A percentile compares a stretch with the other conserved stretches of the same genome.
Conservation (phyloP, 2,329 filamentous ascomycete species). For the Nigrograna mackinnonii region DNA sequence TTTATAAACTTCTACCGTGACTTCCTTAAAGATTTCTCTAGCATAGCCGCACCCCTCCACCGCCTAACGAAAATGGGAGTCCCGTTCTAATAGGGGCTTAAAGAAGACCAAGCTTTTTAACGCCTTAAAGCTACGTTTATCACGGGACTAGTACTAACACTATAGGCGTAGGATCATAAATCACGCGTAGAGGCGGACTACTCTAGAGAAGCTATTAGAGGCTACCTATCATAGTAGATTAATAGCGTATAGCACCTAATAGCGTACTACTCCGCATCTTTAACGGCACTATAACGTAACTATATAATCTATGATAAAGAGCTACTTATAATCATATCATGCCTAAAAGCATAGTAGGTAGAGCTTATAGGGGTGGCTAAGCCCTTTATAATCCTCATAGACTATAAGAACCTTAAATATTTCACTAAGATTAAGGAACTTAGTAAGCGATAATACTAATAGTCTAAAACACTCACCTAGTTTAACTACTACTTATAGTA, state of each 20-base stretch:
- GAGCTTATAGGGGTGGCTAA: not conserved
- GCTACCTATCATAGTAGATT: not conserved
- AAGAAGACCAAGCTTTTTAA: not conserved
- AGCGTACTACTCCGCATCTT: not conserved
- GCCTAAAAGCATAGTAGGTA: constrained; percentile 8
- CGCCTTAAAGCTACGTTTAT: constrained; percentile 1
- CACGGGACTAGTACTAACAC: not conserved
- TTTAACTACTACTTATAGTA: constrained; percentile 1
- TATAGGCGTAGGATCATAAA: not conserved
- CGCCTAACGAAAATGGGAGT: not conserved
- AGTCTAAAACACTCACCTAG: constrained; percentile 1
- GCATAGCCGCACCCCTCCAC: not conserved
- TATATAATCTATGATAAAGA: constrained; percentile 13
- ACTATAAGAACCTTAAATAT: too few species aligned
- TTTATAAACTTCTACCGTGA: not conserved
- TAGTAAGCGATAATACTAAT: constrained; percentile 1
- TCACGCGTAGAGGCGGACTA: not conserved
- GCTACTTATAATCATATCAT: constrained; percentile 10
- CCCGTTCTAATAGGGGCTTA: not conserved
- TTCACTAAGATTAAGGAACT: not conserved
- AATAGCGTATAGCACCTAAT: not conserved
- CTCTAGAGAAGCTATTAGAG: not conserved
- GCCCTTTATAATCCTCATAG: constrained; percentile 3
- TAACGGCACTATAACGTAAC: constrained; percentile 3
- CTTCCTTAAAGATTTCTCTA: not conserved